Evolutionary conservation across 2,329 filamentous ascomycete genomes (phyloP).

Genomic region (Fusarium sp.): DNA sequence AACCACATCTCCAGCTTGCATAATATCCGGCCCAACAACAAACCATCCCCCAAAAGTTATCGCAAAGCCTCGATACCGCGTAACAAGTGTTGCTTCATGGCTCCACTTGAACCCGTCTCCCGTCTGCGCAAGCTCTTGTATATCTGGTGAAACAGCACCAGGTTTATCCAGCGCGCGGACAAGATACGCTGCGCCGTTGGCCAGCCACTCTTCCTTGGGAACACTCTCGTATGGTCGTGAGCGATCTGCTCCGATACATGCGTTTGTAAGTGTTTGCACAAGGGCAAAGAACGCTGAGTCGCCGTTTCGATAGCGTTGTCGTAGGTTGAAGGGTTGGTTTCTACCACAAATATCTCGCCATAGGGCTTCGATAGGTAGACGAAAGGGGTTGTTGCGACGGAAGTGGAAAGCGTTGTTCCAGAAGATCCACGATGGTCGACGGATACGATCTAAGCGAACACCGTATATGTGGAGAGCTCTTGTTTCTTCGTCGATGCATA

Average conservation of each 20-base stretch:
- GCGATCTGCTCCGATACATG: constrained; percentile 43
- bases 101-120: constrained; percentile 49
- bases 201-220: constrained; percentile 41
- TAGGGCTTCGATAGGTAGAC: constrained; percentile 42
- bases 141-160: constrained; percentile 26
- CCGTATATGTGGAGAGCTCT: constrained; percentile 43
- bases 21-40: constrained; percentile 46
- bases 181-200: constrained; percentile 47
- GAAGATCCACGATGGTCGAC: constrained; percentile 42
- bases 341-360: constrained; percentile 44
- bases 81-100: constrained; percentile 47
- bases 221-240: constrained; percentile 39
- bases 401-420: constrained; percentile 46
- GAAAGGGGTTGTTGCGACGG: constrained; percentile 2
- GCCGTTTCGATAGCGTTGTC: constrained; percentile 38
- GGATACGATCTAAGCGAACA: constrained; percentile 41
- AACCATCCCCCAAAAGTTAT: constrained; percentile 45
- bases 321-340: constrained; percentile 36
- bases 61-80: constrained; percentile 47
- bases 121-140: constrained; percentile 39
- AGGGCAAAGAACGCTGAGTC: constrained; percentile 47
- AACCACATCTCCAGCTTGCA: constrained; percentile 44
- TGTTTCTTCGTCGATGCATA: constrained; percentile 39
- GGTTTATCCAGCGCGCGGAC: constrained; percentile 27
- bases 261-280: constrained; percentile 49